These are phyloP conservation scores for Globisporangium radiosum DNA, from an alignment of 352 stramenopile genomes.

Conservation along the genomic window DNA sequence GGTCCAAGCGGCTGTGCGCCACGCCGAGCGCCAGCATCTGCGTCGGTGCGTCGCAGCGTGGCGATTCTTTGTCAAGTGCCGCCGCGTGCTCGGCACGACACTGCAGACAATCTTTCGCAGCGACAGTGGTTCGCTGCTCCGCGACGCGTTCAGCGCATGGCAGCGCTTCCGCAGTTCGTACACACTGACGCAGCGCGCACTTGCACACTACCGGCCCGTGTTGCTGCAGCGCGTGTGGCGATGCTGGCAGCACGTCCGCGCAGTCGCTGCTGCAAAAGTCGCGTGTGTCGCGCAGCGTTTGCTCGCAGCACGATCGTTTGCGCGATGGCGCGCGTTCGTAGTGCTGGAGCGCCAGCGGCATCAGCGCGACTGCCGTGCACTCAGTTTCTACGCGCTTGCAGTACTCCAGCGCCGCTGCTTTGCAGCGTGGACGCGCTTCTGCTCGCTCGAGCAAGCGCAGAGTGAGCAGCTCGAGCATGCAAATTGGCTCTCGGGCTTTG, in stretches of 20 bases:
- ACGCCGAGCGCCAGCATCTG: background rate
- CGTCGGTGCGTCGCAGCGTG: background rate
- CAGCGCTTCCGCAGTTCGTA: slow-evolving; percentile 6
- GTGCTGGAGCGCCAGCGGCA: slow-evolving; percentile 16
- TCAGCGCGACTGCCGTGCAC: slow-evolving; percentile 16
- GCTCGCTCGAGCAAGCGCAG: background rate
- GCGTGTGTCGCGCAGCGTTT: background rate
- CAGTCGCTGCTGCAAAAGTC: slow-evolving; percentile 9
- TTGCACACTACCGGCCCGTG: slow-evolving; percentile 3
- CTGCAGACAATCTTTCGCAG: slow-evolving; percentile 11
- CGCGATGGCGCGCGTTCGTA: slow-evolving; percentile 18
- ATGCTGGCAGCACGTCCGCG: slow-evolving; percentile 12
- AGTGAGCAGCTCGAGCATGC: background rate
- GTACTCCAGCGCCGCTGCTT: slow-evolving; percentile 21
- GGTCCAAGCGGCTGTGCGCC: background rate
- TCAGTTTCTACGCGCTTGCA: slow-evolving; percentile 23
- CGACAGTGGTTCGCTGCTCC: slow-evolving; percentile 7
- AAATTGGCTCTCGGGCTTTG: background rate
- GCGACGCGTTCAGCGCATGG: slow-evolving; percentile 10
- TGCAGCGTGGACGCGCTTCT: slow-evolving; percentile 5
- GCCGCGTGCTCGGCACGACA: slow-evolving; percentile 5
- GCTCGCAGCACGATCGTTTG: slow-evolving; percentile 10
- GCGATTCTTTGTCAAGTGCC: background rate
- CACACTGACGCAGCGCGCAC: slow-evolving; percentile 16
- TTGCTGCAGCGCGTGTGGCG: slow-evolving; percentile 18